These are phyloP conservation scores for Ettlia oleoabundans DNA, from an alignment of 139 green algal genomes.

Conservation along the genomic window DNA sequence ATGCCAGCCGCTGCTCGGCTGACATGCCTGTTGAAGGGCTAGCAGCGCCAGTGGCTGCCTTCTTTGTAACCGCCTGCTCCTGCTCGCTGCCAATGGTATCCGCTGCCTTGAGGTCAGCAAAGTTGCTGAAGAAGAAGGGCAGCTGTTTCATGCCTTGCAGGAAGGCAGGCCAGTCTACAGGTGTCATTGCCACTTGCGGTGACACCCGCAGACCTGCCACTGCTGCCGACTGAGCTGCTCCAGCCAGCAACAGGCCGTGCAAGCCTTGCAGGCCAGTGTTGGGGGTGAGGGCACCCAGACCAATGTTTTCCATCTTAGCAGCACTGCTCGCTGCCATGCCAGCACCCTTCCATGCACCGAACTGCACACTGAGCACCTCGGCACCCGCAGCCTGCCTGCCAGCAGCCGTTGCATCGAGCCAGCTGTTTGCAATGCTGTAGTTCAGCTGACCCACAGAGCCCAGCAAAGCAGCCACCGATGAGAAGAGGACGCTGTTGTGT, in stretches of 20 bases:
- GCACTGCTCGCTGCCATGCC: slow-evolving; percentile 84
- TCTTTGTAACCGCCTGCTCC: neutral
- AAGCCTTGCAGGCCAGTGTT: slow-evolving; percentile 44
- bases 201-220: neutral
- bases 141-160: slow-evolving; percentile 32
- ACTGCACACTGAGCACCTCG: slow-evolving; percentile 68
- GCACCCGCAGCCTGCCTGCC: slow-evolving; percentile 18
- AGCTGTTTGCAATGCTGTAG: slow-evolving; percentile 81
- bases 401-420: slow-evolving; percentile 60
- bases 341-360: slow-evolving; percentile 86
- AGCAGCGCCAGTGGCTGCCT: neutral
- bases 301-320: slow-evolving; percentile 66
- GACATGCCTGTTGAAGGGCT: slow-evolving; percentile 1
- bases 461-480: slow-evolving; percentile 78
- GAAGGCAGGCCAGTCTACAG: slow-evolving; percentile 50
- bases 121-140: slow-evolving; percentile 37
- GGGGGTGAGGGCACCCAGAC: slow-evolving; percentile 66
- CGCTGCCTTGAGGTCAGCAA: slow-evolving; percentile 25
- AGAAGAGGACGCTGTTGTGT: slow-evolving; percentile 71
- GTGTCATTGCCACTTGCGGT: slow-evolving; percentile 19
- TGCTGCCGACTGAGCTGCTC: slow-evolving; percentile 19
- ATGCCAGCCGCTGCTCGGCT: slow-evolving; percentile 18
- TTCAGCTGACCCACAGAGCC: slow-evolving; percentile 84
- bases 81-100: slow-evolving; percentile 51
- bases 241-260: slow-evolving; percentile 26